These are phyloP conservation scores for Aspergillus uvarum DNA, from an alignment of 2,329 filamentous ascomycete species.

Conservation along the genomic window DNA sequence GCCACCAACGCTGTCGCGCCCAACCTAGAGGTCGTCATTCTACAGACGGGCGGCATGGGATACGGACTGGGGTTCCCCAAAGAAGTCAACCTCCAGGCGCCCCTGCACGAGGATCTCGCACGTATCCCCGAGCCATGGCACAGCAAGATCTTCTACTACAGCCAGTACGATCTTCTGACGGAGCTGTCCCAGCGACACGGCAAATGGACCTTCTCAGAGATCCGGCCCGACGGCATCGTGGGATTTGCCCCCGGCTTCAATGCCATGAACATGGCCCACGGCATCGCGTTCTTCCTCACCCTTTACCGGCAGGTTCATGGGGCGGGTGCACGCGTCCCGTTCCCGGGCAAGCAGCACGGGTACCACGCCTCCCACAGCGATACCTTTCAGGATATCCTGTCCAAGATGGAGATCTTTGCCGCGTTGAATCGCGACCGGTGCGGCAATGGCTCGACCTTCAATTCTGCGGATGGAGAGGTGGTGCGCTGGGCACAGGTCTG, in stretches of 20 bases:
- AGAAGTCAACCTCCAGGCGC: conserved; percentile 23
- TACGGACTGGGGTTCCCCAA: conserved; percentile 40
- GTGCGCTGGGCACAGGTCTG: conserved; percentile 26
- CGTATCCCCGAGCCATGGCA: conserved; percentile 28
- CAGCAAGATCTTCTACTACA: conserved; percentile 31
- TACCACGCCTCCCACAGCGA: conserved; percentile 24
- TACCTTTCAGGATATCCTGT: conserved; percentile 28
- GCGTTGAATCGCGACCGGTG: conserved; percentile 25
- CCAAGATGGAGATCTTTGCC: conserved; percentile 26
- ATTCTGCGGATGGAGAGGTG: conserved; percentile 23
- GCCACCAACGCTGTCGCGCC: conserved; percentile 26
- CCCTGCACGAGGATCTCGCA: conserved; percentile 29
- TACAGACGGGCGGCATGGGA: conserved; percentile 41
- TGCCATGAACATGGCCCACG: conserved; percentile 25
- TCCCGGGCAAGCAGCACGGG: conserved; percentile 21
- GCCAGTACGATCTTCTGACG: conserved; percentile 24
- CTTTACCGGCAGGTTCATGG: too few species aligned
- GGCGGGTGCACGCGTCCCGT: conserved; percentile 15
- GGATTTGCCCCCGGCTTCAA: conserved; percentile 26
- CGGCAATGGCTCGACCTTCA: conserved; percentile 21
- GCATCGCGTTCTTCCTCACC: conserved; percentile 8
- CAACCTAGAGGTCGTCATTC: conserved; percentile 30
- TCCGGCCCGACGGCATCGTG: conserved; percentile 29
- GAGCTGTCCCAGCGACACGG: conserved; percentile 19
- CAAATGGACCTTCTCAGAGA: conserved; percentile 34